Base-by-base conservation (phyloP, 768 basidiomycete species). In the Phaeotremella fagi region DNA sequence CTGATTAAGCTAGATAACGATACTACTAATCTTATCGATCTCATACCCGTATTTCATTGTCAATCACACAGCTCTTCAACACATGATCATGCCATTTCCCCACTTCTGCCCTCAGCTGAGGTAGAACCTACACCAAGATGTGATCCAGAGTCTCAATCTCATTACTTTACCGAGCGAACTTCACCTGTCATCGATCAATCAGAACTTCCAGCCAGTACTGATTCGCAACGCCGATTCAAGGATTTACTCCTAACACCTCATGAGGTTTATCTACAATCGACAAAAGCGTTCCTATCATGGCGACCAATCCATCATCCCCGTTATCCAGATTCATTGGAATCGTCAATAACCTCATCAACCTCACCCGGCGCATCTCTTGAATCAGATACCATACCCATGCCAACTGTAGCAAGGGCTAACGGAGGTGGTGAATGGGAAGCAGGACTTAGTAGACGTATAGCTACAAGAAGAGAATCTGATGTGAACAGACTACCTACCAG, bases 351-450 rank as follows among this genome's bases (percentile, higher is more conserved):
- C 2, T 50, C 52, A 15, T 29, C 56, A 22, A 48, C 56, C 14
- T 52, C 51, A 5, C 38, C 38, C 7, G 28, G 27, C 12, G 28
- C 46, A 15, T 29, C 27, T 15, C 46, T 48, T 4, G 46, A 48
- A 18, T 49, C 48, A 25, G 45, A 47, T 14, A 45, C 27, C 20
- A 48, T 42, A 18, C 43, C 57, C 7, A 63, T 64, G 60, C 68
- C 68, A 5, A 70, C 68, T 9, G 60, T 70, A 3, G 68, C 63
- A 0, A 22, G 63, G 22, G 62, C 63, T 2, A 48, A 59, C 16
- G 68, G 63, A 3, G 63, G 66, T n/a, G 68, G 65, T 14, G 68
- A 70, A 43, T 70, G 68, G 68, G 68, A 70, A 58, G 68, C 68
- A 0, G 59, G 50, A 5, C 49, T 70, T 3, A 59, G 56, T 11